Evolutionary conservation across 768 basidiomycete genomes (phyloP), one percentile per base, ranked within the genome.

Genomic region (Leucosporidium scottii): DNA sequence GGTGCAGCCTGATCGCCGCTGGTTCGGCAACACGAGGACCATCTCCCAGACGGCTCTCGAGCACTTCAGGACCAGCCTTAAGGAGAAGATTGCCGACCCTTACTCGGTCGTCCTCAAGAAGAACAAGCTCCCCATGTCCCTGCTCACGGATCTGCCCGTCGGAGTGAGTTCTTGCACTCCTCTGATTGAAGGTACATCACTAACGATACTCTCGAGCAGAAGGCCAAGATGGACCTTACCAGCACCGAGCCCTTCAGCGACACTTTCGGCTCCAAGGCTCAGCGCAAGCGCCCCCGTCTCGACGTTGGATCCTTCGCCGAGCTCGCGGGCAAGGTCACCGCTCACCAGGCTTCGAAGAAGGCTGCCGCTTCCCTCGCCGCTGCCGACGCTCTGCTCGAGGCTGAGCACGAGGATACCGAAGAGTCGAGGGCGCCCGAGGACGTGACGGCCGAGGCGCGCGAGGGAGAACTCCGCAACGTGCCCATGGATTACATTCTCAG

Each of bases 1-100:
- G 63, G 91, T 98, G 27, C 90, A 93, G 80, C 90, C 94, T 66
- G 94, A 99, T 82, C 82, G 92, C 67, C 81, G 93, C 74, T 99
- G 94, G 94, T 99, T 99, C 75, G 96, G 94, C 53, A 98, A 98
- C 79, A 98, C 96, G n/a, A 82, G 96, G 76, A 94, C 97, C 47
- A 97, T 99, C 76, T 93, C 91, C 27, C 94, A 99, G 77, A 89
- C 86, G 30, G 93, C 94, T 20, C 81, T 99, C 74, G 93, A 96
- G 76, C 96, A 97, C 79, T 99, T 99, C 81, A 83, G 94, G 61
- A 91, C 89, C 20, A 91, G 90, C 75, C 84, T 99, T 55, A 82
- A 85, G 28, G 82, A 84, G 18, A 91, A 86, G 78, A 91, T 91
- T 74, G 84, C 90, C 79, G 93, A 98, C 75, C 96, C 96, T 0